These are phyloP conservation scores for Fomitopsis betulina DNA, from an alignment of 1,284 basidiomycete genomes.

Conservation along the genomic window DNA sequence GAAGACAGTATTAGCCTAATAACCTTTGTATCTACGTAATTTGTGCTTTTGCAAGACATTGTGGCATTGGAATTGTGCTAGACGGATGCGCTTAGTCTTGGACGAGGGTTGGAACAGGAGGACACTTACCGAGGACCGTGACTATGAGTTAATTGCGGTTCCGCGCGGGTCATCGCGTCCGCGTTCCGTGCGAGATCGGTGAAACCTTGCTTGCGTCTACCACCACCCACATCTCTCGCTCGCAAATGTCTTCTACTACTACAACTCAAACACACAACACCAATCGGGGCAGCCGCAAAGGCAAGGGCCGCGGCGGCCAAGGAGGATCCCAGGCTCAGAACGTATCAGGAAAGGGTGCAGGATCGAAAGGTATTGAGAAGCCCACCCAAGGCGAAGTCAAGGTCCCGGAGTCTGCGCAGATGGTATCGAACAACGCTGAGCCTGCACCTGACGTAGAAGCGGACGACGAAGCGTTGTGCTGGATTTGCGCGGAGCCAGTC, in stretches of 20 bases:
- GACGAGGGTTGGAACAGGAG: too few relatives aligned
- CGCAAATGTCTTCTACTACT: conserved; percentile 28
- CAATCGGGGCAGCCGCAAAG: conserved; percentile 27
- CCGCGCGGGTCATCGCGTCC: background rate
- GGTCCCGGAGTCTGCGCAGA: conserved; percentile 5
- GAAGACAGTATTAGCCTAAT: background rate
- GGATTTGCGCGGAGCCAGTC: conserved; percentile 95
- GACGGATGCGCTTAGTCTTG: background rate
- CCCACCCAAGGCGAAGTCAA: background rate
- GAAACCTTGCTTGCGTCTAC: background rate
- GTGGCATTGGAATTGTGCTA: background rate
- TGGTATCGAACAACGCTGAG: conserved; percentile 3
- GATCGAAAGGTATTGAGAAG: background rate
- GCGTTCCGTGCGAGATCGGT: background rate
- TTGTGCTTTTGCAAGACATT: background rate
- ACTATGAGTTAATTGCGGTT: background rate
- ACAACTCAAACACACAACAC: conserved; percentile 23
- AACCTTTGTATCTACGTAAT: background rate
- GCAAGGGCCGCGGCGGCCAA: conserved; percentile 25
- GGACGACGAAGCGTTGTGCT: conserved; percentile 63
- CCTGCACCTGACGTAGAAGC: conserved; percentile 10
- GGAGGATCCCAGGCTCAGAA: conserved; percentile 12
- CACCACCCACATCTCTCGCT: background rate
- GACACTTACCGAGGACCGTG: too few relatives aligned
- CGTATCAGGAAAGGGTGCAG: background rate